Evolutionary conservation across 2,329 filamentous ascomycete genomes (phyloP), one percentile per base, ranked within the genome.

Genomic region (Trichoderma hamatum): DNA sequence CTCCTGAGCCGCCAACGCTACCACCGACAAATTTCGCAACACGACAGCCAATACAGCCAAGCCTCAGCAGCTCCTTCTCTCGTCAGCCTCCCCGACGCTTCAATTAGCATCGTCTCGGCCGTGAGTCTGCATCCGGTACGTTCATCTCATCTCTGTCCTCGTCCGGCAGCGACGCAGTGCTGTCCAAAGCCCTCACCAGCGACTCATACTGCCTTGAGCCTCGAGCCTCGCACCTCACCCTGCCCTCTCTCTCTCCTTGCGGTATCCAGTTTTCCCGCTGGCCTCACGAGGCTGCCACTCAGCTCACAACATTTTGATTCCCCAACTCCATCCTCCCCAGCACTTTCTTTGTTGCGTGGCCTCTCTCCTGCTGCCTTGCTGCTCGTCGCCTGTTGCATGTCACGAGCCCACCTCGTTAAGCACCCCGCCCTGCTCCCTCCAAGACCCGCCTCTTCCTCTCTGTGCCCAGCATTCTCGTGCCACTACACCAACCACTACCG

Each of bases 371-470:
- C 49, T 69, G 62, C 52, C 63, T 49, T 59, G 63, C 67, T 61
- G 67, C 69, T 65, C 43, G 70, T 71, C 70, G 70, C 62, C 56
- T 67, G 67, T 67, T 69, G 68, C 68, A 68, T 70, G 70, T 71
- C 68, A 67, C 70, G 68, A 70, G 69, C 66, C 69, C 69, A 69
- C 69, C 55, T 65, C 32, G 51, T 70, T 70, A 70, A 70, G 69
- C 69, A 70, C 69, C 68, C 70, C 68, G 70, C 65, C 70, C 64
- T 61, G 67, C 52, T 67, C 55, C 68, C 68, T 70, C 63, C 46
- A 67, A 60, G 68, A 71, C 70, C 70, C 68, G 68, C 68, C 68
- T 46, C 60, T 69, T 34, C 60, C 52, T 66, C 60, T 69, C 59
- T 34, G 59, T 64, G 69, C 56, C 69, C 52, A 68, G 58, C 69